phyloP scores from a whole-genome alignment of 1,284 basidiomycete species.

The Macrocystidia cucumis region DNA sequence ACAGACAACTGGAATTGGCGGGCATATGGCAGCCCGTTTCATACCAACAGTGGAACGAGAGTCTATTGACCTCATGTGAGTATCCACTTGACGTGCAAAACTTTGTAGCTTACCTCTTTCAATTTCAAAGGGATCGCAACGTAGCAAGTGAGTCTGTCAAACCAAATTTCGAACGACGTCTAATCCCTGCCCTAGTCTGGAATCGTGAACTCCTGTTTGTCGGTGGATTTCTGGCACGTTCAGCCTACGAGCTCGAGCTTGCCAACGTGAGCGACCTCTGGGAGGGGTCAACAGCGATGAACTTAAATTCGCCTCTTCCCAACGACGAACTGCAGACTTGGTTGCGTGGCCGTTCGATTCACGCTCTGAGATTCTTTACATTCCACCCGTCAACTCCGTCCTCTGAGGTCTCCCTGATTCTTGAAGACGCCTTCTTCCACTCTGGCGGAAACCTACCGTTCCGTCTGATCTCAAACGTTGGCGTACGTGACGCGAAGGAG shows the following conservation, averaged over 20 bases:
- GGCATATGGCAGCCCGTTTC: constrained; percentile 88
- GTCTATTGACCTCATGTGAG: constrained; percentile 83
- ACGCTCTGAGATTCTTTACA: constrained; percentile 86
- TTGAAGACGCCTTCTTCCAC: constrained; percentile 81
- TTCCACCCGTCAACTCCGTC: constrained; percentile 87
- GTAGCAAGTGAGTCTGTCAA: constrained; percentile 52
- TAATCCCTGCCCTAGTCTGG: constrained; percentile 49
- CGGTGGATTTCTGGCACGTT: constrained; percentile 77
- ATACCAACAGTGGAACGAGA: constrained; percentile 98
- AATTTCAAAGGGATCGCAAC: constrained; percentile 68
- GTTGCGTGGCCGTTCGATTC: constrained; percentile 64
- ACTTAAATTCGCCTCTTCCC: constrained; percentile 13
- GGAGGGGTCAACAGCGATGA: constrained; percentile 35
- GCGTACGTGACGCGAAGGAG: constrained; percentile 63
- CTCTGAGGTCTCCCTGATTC: constrained; percentile 67
- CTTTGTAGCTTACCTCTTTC: constrained; percentile 8
- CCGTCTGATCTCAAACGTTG: constrained; percentile 76
- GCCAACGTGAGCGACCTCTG: constrained; percentile 46
- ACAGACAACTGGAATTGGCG: constrained; percentile 92
- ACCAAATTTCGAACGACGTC: too few relatives aligned
- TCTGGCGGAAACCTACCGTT: constrained; percentile 46
- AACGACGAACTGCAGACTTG: constrained; percentile 38
- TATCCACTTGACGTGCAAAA: constrained; percentile 8
- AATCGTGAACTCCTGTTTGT: constrained; percentile 83
- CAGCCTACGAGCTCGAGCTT: constrained; percentile 87